A percentile compares a stretch with the other conserved stretches of the same genome.
Evolutionary conservation across 108 stramenopile genomes (phyloP).

Genomic region (Skeletonema potamos): DNA sequence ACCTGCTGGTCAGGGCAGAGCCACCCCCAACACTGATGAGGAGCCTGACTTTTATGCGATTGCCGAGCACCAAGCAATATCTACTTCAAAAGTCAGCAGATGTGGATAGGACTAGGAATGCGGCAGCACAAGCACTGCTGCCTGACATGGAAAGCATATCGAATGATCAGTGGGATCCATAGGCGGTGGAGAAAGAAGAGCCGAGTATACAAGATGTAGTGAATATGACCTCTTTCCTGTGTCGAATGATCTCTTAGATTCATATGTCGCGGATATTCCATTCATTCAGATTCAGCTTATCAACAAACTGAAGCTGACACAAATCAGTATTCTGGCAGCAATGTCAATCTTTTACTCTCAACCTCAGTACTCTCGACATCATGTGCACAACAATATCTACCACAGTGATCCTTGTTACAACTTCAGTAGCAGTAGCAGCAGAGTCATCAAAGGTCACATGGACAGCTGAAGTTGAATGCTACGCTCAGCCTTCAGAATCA

Average conservation of each 20-base stretch:
- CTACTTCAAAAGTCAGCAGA: neutral
- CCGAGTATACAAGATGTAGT: too few relatives aligned
- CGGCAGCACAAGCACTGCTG: too few relatives aligned
- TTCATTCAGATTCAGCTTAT: neutral
- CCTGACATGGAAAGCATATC: neutral
- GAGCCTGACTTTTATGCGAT: slow-evolving; percentile 1
- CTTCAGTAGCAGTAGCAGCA: too few relatives aligned
- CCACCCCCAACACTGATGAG: neutral
- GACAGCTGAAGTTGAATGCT: neutral
- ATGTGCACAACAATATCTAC: neutral
- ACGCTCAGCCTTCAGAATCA: neutral
- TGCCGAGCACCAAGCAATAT: neutral
- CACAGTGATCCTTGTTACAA: neutral
- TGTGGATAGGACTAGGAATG: too few relatives aligned
- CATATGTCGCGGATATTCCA: too few relatives aligned
- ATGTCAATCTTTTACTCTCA: neutral
- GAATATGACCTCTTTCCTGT: neutral
- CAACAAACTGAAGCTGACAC: too few relatives aligned
- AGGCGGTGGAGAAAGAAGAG: too few relatives aligned
- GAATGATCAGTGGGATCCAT: neutral
- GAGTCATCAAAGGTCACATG: neutral
- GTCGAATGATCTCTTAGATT: neutral
- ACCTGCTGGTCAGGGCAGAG: neutral
- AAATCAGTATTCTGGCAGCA: neutral
- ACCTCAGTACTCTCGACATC: neutral